Conservation (phyloP, 768 basidiomycete genomes). For the Phallus indusiatus region DNA sequence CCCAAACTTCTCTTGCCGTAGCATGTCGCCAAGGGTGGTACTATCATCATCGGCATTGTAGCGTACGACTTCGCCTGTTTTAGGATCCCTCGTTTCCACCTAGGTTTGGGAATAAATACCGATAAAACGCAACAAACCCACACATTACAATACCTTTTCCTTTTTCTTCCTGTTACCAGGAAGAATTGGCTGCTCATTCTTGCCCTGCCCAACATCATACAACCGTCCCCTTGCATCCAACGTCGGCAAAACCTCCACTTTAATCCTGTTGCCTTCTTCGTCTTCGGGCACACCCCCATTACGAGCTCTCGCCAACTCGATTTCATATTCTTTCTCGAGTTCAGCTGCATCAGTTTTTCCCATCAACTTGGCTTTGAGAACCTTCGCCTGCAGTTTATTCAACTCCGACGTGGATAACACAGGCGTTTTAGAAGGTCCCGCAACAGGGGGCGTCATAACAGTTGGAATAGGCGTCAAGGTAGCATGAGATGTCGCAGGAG, state of each 20-base stretch:
- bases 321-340: slow-evolving; percentile 82
- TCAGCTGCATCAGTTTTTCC: slow-evolving; percentile 63
- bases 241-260: slow-evolving; percentile 79
- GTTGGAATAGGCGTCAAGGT: slow-evolving; percentile 81
- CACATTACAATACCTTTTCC: slow-evolving; percentile 38
- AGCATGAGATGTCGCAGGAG: slow-evolving; percentile 43
- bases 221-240: slow-evolving; percentile 74
- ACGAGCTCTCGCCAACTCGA: slow-evolving; percentile 43
- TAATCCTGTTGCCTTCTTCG: slow-evolving; percentile 37
- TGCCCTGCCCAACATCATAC: slow-evolving; percentile 84
- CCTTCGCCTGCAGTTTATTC: slow-evolving; percentile 89
- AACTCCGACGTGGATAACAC: slow-evolving; percentile 67
- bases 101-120: slow-evolving; percentile 21
- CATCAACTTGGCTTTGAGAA: slow-evolving; percentile 85
- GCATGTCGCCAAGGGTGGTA: slow-evolving; percentile 79
- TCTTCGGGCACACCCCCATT: slow-evolving; percentile 29
- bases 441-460: slow-evolving; percentile 68
- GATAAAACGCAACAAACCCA: not conserved
- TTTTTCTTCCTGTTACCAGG: slow-evolving; percentile 77
- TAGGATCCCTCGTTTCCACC: slow-evolving; percentile 85
- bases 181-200: slow-evolving; percentile 37
- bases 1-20: slow-evolving; percentile 85
- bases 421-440: slow-evolving; percentile 27
- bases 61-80: slow-evolving; percentile 83
- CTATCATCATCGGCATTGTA: slow-evolving; percentile 88